Conservation (phyloP, 768 basidiomycete species). For the Boletus tylopilopsis region DNA sequence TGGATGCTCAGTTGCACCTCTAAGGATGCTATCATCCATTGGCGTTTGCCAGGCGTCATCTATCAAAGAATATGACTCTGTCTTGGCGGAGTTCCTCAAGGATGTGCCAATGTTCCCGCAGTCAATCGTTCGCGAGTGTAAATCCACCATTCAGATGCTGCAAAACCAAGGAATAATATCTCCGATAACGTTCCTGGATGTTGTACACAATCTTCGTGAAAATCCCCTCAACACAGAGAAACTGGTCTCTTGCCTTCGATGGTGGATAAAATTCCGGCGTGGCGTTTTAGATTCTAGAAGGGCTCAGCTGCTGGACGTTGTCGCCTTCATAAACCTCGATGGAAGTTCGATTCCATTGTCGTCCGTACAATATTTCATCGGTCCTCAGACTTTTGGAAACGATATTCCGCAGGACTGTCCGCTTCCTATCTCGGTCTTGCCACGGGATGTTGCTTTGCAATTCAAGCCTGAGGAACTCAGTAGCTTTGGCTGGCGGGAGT, state of each 20-base stretch:
- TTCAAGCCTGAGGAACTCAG: conserved; percentile 49
- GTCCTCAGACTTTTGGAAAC: conserved; percentile 46
- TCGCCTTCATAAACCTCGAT: conserved; percentile 46
- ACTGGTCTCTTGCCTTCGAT: conserved; percentile 66
- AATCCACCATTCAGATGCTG: conserved; percentile 55
- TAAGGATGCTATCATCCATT: too few relatives aligned
- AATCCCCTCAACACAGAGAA: too few relatives aligned
- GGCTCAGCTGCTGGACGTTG: conserved; percentile 60
- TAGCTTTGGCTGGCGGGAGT: conserved; percentile 73
- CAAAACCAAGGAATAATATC: conserved; percentile 55
- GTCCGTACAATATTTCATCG: conserved; percentile 51
- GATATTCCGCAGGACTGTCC: conserved; percentile 73
- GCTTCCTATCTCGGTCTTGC: conserved; percentile 57
- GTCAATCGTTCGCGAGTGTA: conserved; percentile 47
- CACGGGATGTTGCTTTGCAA: conserved; percentile 44
- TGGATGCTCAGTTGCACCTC: too few relatives aligned
- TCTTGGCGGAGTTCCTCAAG: conserved; percentile 69
- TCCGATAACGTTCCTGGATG: too few relatives aligned
- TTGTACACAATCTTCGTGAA: too few relatives aligned
- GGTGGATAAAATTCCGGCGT: conserved; percentile 53
- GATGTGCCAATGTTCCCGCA: conserved; percentile 68
- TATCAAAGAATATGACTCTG: conserved; percentile 46
- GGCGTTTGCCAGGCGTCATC: too few relatives aligned
- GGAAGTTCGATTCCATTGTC: conserved; percentile 61
- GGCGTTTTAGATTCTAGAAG: not conserved